Base-by-base conservation (phyloP, 1,139 yeast genomes). In the Geotrichum cucujoidarum region DNA sequence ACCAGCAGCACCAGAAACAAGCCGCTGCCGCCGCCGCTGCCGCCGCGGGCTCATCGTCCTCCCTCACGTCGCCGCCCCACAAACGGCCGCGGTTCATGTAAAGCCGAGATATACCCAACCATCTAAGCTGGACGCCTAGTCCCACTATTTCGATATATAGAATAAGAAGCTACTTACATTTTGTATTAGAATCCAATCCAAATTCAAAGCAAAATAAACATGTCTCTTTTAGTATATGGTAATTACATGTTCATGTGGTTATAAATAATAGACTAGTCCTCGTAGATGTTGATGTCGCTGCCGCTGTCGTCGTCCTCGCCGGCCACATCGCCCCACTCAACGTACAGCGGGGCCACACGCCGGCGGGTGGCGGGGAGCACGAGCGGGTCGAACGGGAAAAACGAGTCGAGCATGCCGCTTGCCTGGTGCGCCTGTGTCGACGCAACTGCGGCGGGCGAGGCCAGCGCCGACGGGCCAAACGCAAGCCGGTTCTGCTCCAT, bases 311-410 rank as follows among this genome's bases (percentile, higher is more conserved):
- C 88, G 10, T 24, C 27, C 21, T 74, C 68, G 10, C 73, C 76
- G 43, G 80, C 87, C 41, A 77, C 80, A 31, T 31, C 33, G n/a
- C 16, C 14, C 97, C 98, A 92, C 60, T 89, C 94, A 27, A 89
- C 79, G 63, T 83, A 88, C 48, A 74, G 72, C 32, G 72, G 76
- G 25, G 72, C 68, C 53, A 83, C 68, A 34, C 80, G 71, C 20
- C 66, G 67, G 57, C 80, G 79, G 47, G 87, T 76, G 18, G 67
- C 67, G 40, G 83, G 84, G 55, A 92, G 74, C 45, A 85, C 80
- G 55, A 92, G 69, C 1, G 98, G 98, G 69, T 92, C 97, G 64
- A 86, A 92, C 11, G 98, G 98, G 67, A 92, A 92, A 64, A 88
- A 90, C 13, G 94, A 90, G 63, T 89, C 96, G 48, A 89, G 70